Evolutionary conservation across 345 rosid species (phyloP), one percentile per base, ranked within the genome.

Genomic region (Geranium brycei): DNA sequence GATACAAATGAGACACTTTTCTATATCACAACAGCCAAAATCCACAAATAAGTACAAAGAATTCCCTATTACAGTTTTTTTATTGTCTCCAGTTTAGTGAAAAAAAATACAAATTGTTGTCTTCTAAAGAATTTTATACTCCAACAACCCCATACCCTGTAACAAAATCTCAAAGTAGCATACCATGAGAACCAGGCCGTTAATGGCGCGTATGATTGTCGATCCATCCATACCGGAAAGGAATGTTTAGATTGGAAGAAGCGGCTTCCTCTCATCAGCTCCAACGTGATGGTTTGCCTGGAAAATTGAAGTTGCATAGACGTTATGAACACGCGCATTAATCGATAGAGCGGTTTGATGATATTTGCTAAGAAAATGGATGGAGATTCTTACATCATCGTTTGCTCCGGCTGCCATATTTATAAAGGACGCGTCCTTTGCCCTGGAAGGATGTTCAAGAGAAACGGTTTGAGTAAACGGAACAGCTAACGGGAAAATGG

Each of bases 391-490:
- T 38, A 75, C 79, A 62, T 75, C 79, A 35, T 75, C 73, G 53
- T 71, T 68, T 61, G 72, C 79, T 28, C 71, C 76, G 2, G 71
- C 65, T 11, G 73, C 65, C 76, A 68, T 72, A 62, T 72, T 63
- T 65, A 76, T 63, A 23, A 76, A 64, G 14, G 76, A 65, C 10
- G 63, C 66, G 51, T 66, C 68, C 55, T 75, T 64, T 71, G 69
- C 65, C 79, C 72, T 60, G 51, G 56, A 59, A 38, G 11, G 12
- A 28, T 19, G 16, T 13, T 40, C 47, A 59, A 56, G 19, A 62
- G 16, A 31, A 14, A 32, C 16, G 51, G 32, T 6, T 7, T 0
- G 31, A 4, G 17, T 14, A 35, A 28, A 31, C 28, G 28, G 28
- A n/a, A 53, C 4, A 32, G 7, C 14, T 47, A 47, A 2, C 13